Evolutionary conservation across 2,329 filamentous ascomycete species (phyloP).

Genomic region (Alternaria metachromatica): DNA sequence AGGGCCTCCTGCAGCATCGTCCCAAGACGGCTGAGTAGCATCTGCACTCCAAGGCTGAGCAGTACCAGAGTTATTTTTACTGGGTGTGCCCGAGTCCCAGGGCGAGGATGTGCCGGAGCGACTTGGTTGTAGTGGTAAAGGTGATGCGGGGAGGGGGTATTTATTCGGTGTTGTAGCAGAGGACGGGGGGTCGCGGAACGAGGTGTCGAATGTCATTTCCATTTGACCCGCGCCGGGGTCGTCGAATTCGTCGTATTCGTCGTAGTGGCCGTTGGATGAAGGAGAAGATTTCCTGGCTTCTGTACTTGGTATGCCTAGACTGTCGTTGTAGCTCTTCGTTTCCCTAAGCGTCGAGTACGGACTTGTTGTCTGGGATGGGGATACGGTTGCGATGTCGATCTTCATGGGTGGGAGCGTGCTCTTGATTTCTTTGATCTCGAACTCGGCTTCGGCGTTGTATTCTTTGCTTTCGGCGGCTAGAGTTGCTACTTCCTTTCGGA

Average conservation of each 20-base stretch:
- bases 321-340: slow-evolving; percentile 53
- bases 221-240: slow-evolving; percentile 39
- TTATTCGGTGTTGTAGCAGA: slow-evolving; percentile 18
- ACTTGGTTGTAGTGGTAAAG: background rate
- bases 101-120: slow-evolving; percentile 14
- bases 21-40: slow-evolving; percentile 10
- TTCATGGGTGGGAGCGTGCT: slow-evolving; percentile 92
- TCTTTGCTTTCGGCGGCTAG: slow-evolving; percentile 70
- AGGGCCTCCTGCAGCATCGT: slow-evolving; percentile 15
- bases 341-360: slow-evolving; percentile 43
- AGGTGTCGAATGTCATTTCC: slow-evolving; percentile 54
- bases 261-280: slow-evolving; percentile 24
- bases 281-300: slow-evolving; percentile 4
- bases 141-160: background rate
- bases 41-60: slow-evolving; percentile 1
- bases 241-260: slow-evolving; percentile 47
- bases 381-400: slow-evolving; percentile 56
- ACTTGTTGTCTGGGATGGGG: slow-evolving; percentile 19
- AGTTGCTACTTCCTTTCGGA: slow-evolving; percentile 72
- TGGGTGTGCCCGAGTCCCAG: slow-evolving; percentile 6
- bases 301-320: slow-evolving; percentile 25
- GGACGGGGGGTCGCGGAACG: slow-evolving; percentile 35
- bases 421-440: slow-evolving; percentile 79
- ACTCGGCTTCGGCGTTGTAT: slow-evolving; percentile 41
- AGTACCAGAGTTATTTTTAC: background rate